Conservation (phyloP, 2,329 filamentous ascomycete species). For the Aquanectria penicillioides region DNA sequence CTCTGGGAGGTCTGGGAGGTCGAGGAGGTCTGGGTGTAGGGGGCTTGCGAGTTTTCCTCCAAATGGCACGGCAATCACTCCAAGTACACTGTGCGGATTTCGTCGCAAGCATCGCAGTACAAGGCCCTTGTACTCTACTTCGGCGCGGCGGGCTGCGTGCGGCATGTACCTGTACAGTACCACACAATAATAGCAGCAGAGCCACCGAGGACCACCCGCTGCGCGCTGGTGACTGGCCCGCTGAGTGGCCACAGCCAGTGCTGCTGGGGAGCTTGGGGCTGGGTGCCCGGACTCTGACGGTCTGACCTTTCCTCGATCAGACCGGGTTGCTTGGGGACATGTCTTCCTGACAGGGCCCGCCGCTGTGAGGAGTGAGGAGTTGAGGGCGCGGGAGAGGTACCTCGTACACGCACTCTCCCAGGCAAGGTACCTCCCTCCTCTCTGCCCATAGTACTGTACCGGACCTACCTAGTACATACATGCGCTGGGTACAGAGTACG, state of each 20-base stretch:
- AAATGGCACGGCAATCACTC: conserved; percentile 24
- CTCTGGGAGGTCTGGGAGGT: conserved; percentile 1
- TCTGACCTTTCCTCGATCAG: conserved; percentile 28
- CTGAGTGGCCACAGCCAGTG: conserved; percentile 33
- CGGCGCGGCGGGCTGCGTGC: conserved; percentile 43
- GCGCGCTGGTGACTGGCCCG: conserved; percentile 28
- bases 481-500: conserved; percentile 18
- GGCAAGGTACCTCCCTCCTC: conserved; percentile 19
- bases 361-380: conserved; percentile 3
- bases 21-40: conserved; percentile 36
- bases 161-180: conserved; percentile 53
- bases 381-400: conserved; percentile 10
- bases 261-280: conserved; percentile 33
- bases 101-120: conserved; percentile 38
- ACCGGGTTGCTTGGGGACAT: background rate
- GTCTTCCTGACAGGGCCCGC: conserved; percentile 13
- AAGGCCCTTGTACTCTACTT: conserved; percentile 49
- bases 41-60: conserved; percentile 36
- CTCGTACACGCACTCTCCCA: conserved; percentile 1
- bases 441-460: conserved; percentile 14
- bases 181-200: conserved; percentile 42
- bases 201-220: conserved; percentile 33
- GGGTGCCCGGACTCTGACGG: conserved; percentile 31
- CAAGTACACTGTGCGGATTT: conserved; percentile 50
- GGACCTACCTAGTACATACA: conserved; percentile 8